These are phyloP conservation scores for Lactifluus volemus DNA, from an alignment of 768 basidiomycete genomes.

Conservation along the genomic window DNA sequence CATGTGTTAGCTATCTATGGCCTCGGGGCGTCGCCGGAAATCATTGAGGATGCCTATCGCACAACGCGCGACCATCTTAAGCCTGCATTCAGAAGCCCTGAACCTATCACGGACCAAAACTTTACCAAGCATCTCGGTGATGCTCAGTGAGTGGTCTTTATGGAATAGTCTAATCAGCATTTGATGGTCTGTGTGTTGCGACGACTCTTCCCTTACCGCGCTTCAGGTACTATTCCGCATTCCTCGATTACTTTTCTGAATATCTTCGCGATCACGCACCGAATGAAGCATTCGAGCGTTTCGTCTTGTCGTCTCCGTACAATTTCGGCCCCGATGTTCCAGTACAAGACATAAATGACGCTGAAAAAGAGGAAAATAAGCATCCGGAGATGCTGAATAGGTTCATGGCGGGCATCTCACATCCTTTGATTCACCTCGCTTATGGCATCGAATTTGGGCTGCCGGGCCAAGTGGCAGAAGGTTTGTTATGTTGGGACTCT, in stretches of 20 bases:
- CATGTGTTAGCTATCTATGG: constrained; percentile 50
- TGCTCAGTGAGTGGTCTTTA: constrained; percentile 32
- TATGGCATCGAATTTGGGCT: constrained; percentile 56
- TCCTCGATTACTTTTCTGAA: constrained; percentile 46
- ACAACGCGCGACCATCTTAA: constrained; percentile 33
- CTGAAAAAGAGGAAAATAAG: constrained; percentile 5
- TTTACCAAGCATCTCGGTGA: constrained; percentile 51
- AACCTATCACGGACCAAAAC: constrained; percentile 37
- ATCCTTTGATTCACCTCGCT: constrained; percentile 57
- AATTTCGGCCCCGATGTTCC: constrained; percentile 32
- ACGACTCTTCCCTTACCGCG: neutral
- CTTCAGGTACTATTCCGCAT: constrained; percentile 49
- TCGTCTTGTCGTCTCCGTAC: constrained; percentile 44
- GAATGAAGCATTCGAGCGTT: constrained; percentile 46
- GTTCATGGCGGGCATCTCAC: constrained; percentile 46
- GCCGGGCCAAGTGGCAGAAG: constrained; percentile 54
- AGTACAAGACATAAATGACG: constrained; percentile 12
- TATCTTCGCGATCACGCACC: constrained; percentile 35
- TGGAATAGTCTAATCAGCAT: neutral
- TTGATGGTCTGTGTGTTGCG: neutral
- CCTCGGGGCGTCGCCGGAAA: constrained; percentile 41
- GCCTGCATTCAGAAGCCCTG: constrained; percentile 36
- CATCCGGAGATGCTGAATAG: constrained; percentile 52
- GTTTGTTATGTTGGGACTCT: constrained; percentile 25
- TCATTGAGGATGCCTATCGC: constrained; percentile 36